Evolutionary conservation across 108 stramenopile species (phyloP).

Genomic region (Licmophora abbreviata): DNA sequence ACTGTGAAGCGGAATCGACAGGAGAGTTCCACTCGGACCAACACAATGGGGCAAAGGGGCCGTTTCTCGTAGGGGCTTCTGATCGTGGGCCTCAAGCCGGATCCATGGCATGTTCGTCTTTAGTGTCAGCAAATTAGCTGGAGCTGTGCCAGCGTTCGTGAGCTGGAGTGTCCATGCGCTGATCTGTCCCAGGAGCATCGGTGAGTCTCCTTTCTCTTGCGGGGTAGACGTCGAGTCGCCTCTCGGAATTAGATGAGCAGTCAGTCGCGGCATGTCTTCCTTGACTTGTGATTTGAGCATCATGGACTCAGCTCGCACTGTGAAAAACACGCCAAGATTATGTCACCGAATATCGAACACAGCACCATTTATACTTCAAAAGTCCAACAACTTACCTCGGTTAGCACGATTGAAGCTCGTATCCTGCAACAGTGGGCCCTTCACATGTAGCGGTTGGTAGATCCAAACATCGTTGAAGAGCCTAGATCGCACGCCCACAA

Average conservation of each 20-base stretch:
- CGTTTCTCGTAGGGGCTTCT: background rate
- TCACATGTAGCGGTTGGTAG: conserved; percentile 60
- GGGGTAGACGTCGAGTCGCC: background rate
- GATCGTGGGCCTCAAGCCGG: conserved; percentile 15
- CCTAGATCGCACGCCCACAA: conserved; percentile 67
- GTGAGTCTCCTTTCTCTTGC: background rate
- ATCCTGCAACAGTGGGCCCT: conserved; percentile 61
- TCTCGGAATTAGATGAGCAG: conserved; percentile 26
- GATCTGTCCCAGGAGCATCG: conserved; percentile 48
- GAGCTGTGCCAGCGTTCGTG: conserved; percentile 71
- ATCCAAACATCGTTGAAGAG: conserved; percentile 73
- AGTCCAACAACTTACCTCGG: conserved; percentile 22
- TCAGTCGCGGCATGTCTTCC: conserved; percentile 71
- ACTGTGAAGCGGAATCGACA: conserved; percentile 45
- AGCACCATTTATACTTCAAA: background rate
- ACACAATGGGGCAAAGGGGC: conserved; percentile 42
- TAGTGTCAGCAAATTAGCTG: conserved; percentile 48
- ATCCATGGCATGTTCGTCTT: conserved; percentile 85
- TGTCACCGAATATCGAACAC: conserved; percentile 2
- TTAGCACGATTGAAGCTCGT: conserved; percentile 52
- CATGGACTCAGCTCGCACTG: conserved; percentile 56
- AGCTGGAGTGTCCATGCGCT: conserved; percentile 67
- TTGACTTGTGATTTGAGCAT: conserved; percentile 59
- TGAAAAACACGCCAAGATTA: background rate
- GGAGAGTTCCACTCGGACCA: conserved; percentile 77